These are phyloP conservation scores for Arthrobotrys iridis DNA, from an alignment of 2,329 filamentous ascomycete genomes.

Conservation along the genomic window DNA sequence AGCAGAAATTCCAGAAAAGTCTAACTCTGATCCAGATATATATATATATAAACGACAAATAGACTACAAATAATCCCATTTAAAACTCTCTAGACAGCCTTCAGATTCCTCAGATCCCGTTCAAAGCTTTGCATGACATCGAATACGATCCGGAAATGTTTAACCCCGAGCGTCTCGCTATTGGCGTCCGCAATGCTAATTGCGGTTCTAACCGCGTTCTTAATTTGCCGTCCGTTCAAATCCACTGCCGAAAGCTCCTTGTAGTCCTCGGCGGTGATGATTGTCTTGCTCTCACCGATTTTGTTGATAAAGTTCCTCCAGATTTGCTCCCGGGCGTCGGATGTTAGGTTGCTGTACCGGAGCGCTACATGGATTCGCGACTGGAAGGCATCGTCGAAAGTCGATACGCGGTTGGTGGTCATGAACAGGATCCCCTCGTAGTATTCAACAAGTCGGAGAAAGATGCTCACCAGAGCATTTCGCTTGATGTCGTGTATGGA, in stretches of 20 bases:
- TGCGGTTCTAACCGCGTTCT: slow-evolving; percentile 60
- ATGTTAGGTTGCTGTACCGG: slow-evolving; percentile 58
- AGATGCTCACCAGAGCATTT: slow-evolving; percentile 60
- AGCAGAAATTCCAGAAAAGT: too few species aligned
- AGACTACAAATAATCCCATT: too few species aligned
- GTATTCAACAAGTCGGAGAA: slow-evolving; percentile 65
- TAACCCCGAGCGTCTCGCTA: slow-evolving; percentile 52
- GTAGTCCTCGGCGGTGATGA: slow-evolving; percentile 29
- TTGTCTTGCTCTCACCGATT: slow-evolving; percentile 9
- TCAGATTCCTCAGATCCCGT: neutral
- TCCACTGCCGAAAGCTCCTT: slow-evolving; percentile 47
- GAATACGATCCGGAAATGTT: slow-evolving; percentile 57
- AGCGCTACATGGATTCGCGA: slow-evolving; percentile 61
- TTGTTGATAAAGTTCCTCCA: slow-evolving; percentile 58
- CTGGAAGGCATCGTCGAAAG: slow-evolving; percentile 62
- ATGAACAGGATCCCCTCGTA: slow-evolving; percentile 65
- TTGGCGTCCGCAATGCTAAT: slow-evolving; percentile 56
- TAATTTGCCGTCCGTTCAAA: slow-evolving; percentile 60
- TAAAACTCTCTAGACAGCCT: neutral
- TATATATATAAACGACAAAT: too few species aligned
- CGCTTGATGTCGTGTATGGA: slow-evolving; percentile 60
- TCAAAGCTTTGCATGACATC: slow-evolving; percentile 56
- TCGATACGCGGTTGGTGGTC: slow-evolving; percentile 65
- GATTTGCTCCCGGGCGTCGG: slow-evolving; percentile 57
- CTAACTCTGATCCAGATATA: too few species aligned